A percentile compares a stretch with the other conserved stretches of the same genome.
phyloP scores from a whole-genome alignment of 2,329 filamentous ascomycete genomes.

The Thyridium curvatum region DNA sequence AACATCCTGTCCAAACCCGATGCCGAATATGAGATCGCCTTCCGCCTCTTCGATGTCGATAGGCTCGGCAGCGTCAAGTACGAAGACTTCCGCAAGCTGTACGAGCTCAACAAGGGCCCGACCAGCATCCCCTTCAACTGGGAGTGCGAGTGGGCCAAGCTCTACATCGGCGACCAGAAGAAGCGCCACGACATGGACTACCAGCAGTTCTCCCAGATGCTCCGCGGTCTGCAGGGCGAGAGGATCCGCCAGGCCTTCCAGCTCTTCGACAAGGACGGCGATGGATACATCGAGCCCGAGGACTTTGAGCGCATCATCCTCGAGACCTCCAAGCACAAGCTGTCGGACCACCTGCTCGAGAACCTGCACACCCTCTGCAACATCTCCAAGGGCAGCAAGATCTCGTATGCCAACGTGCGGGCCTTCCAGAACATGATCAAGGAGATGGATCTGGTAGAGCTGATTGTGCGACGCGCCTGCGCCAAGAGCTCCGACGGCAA shows the following conservation, averaged over 20 bases:
- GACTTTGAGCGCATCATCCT: slow-evolving; percentile 96
- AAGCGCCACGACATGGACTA: slow-evolving; percentile 90
- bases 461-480: slow-evolving; percentile 84
- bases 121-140: slow-evolving; percentile 90
- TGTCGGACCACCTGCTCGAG: slow-evolving; percentile 89
- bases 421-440: slow-evolving; percentile 97
- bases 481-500: slow-evolving; percentile 79
- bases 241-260: slow-evolving; percentile 93
- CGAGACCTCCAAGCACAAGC: slow-evolving; percentile 89
- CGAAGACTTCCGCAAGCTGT: slow-evolving; percentile 77
- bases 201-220: slow-evolving; percentile 95
- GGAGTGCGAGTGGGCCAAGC: slow-evolving; percentile 91
- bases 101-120: slow-evolving; percentile 81
- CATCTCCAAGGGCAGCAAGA: slow-evolving; percentile 84
- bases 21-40: slow-evolving; percentile 97
- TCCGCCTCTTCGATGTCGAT: slow-evolving; percentile 88
- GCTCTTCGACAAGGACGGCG: slow-evolving; percentile 80
- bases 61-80: slow-evolving; percentile 82
- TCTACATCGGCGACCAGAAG: slow-evolving; percentile 87
- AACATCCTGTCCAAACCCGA: slow-evolving; percentile 91
- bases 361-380: slow-evolving; percentile 93
- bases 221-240: slow-evolving; percentile 92
- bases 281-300: slow-evolving; percentile 91
- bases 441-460: slow-evolving; percentile 95
- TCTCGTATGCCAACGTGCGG: slow-evolving; percentile 94